phyloP scores from a whole-genome alignment of 108 stramenopile genomes.

The Nitzschia sp. region DNA sequence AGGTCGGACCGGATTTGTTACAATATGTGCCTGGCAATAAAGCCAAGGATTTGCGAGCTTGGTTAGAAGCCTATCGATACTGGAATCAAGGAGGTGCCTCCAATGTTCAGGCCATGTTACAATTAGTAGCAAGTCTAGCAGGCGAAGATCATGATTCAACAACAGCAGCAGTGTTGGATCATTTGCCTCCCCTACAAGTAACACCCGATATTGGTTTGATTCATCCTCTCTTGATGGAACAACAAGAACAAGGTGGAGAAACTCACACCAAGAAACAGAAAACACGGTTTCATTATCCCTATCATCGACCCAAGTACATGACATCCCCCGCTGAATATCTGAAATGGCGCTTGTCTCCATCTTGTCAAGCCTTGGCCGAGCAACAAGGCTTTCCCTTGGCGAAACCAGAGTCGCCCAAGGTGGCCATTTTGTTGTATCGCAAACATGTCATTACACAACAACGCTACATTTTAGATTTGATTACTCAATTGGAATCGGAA shows the following conservation, averaged over 20 bases:
- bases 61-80: conserved; percentile 86
- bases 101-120: conserved; percentile 67
- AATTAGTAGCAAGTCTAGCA: conserved; percentile 38
- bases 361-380: conserved; percentile 30
- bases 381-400: conserved; percentile 45
- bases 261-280: background rate
- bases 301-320: conserved; percentile 17
- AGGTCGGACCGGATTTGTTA: conserved; percentile 79
- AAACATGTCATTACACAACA: conserved; percentile 88
- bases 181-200: conserved; percentile 54
- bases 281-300: background rate
- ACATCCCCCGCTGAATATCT: conserved; percentile 49
- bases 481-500: conserved; percentile 61
- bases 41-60: conserved; percentile 75
- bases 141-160: background rate
- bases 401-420: conserved; percentile 51
- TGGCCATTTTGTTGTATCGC: conserved; percentile 79
- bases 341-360: conserved; percentile 65
- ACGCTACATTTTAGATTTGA: conserved; percentile 74
- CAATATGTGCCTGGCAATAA: conserved; percentile 88
- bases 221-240: conserved; percentile 62
- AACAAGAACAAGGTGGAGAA: conserved; percentile 2
- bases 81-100: conserved; percentile 82
- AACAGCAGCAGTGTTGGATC: conserved; percentile 26
- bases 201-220: conserved; percentile 82